Percentiles rank a stretch among this genome's conserved stretches.
phyloP scores from a whole-genome alignment of 768 basidiomycete genomes.

The Chiua virens region DNA sequence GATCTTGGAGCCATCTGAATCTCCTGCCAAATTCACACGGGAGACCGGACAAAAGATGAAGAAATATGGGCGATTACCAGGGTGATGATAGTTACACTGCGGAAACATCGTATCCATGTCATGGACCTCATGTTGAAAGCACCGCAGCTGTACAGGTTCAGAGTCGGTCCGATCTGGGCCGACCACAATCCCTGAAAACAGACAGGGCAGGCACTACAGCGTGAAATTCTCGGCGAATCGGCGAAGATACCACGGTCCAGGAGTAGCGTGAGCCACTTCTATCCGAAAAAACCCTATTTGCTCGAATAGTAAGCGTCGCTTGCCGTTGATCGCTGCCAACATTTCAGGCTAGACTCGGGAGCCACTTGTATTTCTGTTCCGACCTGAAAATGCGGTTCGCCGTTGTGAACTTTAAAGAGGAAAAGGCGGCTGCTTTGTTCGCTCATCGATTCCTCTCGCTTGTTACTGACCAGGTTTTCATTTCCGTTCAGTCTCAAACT shows the following conservation, averaged over 20 bases:
- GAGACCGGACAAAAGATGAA: too few relatives aligned
- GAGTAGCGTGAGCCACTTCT: neutral
- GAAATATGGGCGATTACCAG: too few relatives aligned
- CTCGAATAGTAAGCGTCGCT: too few relatives aligned
- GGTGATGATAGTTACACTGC: too few relatives aligned
- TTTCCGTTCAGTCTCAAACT: neutral
- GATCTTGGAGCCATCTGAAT: too few relatives aligned
- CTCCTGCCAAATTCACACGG: too few relatives aligned
- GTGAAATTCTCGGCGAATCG: neutral
- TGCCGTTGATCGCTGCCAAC: neutral
- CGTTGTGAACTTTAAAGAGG: slow-evolving; percentile 5
- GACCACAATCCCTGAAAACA: too few relatives aligned
- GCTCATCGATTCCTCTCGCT: neutral
- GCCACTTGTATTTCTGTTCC: slow-evolving; percentile 9
- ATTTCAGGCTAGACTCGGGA: slow-evolving; percentile 14
- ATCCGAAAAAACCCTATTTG: neutral
- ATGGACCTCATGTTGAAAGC: too few relatives aligned
- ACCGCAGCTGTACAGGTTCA: too few relatives aligned
- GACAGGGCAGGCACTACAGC: too few relatives aligned
- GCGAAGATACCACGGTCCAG: neutral
- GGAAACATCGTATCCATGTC: too few relatives aligned
- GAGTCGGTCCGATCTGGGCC: too few relatives aligned
- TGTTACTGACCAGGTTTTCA: neutral
- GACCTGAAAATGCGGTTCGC: slow-evolving; percentile 7
- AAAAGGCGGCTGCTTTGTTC: slow-evolving; percentile 6